Conservation (phyloP, 495 filamentous ascomycete genomes). For the Chaetomidium leptoderma region DNA sequence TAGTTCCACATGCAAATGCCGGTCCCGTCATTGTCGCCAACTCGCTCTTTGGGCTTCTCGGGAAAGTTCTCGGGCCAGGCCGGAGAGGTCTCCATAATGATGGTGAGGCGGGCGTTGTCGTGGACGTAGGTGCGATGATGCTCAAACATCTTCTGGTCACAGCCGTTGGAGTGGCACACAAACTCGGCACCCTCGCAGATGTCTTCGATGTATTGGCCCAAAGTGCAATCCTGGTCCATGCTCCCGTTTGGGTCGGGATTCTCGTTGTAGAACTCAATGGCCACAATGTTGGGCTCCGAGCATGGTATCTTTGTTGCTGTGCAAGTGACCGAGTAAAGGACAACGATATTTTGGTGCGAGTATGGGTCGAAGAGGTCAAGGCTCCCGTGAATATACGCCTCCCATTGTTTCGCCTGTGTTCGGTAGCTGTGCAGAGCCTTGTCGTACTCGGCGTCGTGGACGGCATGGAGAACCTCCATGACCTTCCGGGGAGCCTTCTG, state of each 20-base stretch:
- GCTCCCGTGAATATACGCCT: constrained; percentile 79
- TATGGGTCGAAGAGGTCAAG: constrained; percentile 87
- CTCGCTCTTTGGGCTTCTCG: constrained; percentile 38
- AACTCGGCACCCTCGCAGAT: constrained; percentile 70
- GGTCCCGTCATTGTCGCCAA: constrained; percentile 32
- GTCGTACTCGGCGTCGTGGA: constrained; percentile 94
- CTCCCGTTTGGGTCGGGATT: constrained; percentile 56
- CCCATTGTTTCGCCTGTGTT: constrained; percentile 93
- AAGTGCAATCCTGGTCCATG: constrained; percentile 81
- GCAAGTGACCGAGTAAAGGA: constrained; percentile 91
- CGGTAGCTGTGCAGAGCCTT: constrained; percentile 90
- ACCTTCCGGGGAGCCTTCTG: constrained; percentile 75
- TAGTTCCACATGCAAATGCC: constrained; percentile 96
- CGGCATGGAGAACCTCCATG: constrained; percentile 87
- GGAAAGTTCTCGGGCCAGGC: constrained; percentile 44
- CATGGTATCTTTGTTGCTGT: constrained; percentile 89
- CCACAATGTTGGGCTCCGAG: constrained; percentile 78
- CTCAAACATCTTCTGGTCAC: constrained; percentile 82
- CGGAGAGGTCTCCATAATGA: constrained; percentile 71
- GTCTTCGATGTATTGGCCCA: constrained; percentile 95
- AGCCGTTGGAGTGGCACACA: constrained; percentile 76
- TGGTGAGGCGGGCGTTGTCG: constrained; percentile 86
- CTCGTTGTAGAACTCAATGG: constrained; percentile 88
- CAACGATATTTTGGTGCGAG: constrained; percentile 89
- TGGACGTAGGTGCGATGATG: constrained; percentile 98